These are phyloP conservation scores for Xylaria flabelliformis DNA, from an alignment of 495 filamentous ascomycete genomes.

Conservation along the genomic window DNA sequence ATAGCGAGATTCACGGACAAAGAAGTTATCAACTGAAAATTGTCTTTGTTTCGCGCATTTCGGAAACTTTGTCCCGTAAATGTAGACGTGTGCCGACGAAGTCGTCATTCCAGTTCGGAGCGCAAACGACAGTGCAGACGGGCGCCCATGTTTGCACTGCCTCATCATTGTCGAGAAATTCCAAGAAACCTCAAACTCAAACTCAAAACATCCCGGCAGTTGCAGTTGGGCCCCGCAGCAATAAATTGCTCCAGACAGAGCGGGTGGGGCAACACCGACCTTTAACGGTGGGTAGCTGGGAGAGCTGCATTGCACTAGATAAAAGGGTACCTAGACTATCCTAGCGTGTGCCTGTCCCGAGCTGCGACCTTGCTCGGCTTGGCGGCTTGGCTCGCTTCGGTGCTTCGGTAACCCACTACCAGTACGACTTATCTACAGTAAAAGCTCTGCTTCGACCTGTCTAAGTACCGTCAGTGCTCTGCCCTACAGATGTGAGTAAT, in stretches of 20 bases:
- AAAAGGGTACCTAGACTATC: conserved; percentile 24
- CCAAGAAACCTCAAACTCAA: conserved; percentile 2
- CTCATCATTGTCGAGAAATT: conserved; percentile 13
- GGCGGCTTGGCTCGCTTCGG: conserved; percentile 3
- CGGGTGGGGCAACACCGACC: conserved; percentile 16
- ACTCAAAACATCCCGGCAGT: conserved; percentile 24
- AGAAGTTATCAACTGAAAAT: not conserved
- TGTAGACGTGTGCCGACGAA: not conserved
- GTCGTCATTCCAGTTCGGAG: not conserved
- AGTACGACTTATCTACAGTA: not conserved
- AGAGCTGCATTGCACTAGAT: conserved; percentile 13
- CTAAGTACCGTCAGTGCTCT: not conserved
- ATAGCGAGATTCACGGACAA: not conserved
- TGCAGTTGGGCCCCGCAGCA: conserved; percentile 27
- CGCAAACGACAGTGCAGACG: not conserved
- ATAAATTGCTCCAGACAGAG: conserved; percentile 23
- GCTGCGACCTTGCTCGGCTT: conserved; percentile 24
- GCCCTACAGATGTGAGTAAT: not conserved
- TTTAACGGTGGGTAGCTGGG: conserved; percentile 14
- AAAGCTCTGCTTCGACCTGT: not conserved
- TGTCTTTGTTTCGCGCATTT: not conserved
- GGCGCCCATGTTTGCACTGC: conserved; percentile 12
- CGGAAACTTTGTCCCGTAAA: not conserved
- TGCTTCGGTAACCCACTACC: conserved; percentile 16
- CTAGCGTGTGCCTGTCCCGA: conserved; percentile 26